These are phyloP conservation scores for Condylostoma magnum DNA, from an alignment of 169 alveolate species.

Conservation along the genomic window DNA sequence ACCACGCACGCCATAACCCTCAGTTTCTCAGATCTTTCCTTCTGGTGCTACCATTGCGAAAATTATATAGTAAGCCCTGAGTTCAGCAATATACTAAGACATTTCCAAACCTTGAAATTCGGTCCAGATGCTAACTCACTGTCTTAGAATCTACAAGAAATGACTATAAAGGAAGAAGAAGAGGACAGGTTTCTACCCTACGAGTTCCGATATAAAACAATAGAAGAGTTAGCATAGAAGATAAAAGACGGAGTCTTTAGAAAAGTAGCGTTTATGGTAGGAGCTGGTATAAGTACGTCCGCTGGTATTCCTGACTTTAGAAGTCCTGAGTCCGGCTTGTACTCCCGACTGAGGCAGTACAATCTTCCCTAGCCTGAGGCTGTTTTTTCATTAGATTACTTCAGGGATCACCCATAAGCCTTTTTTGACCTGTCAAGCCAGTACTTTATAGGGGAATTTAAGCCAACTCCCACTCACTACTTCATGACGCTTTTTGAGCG, in stretches of 20 bases:
- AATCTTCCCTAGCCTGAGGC: conserved; percentile 77
- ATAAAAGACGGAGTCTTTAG: not conserved
- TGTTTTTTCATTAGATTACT: conserved; percentile 60
- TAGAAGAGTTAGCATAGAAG: conserved; percentile 1
- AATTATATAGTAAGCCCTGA: conserved; percentile 42
- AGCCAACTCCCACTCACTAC: conserved; percentile 81
- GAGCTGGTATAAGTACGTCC: conserved; percentile 87
- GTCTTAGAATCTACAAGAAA: not conserved
- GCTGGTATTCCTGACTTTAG: conserved; percentile 90
- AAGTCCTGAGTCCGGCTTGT: conserved; percentile 71
- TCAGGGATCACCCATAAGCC: conserved; percentile 72
- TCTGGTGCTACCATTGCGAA: conserved; percentile 79
- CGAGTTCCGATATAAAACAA: not conserved
- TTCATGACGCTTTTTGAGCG: conserved; percentile 50
- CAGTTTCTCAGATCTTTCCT: conserved; percentile 67
- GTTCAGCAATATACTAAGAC: not conserved
- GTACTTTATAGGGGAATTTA: conserved; percentile 54
- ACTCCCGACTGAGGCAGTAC: conserved; percentile 58
- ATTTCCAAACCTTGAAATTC: not conserved
- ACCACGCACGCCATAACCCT: conserved; percentile 59
- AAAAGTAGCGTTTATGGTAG: conserved; percentile 70
- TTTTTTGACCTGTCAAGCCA: conserved; percentile 75
- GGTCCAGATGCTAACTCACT: not conserved
- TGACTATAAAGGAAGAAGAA: not conserved
- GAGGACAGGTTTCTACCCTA: too few species aligned